phyloP scores from a whole-genome alignment of 441 rosid species.

The Lepidium campestre region DNA sequence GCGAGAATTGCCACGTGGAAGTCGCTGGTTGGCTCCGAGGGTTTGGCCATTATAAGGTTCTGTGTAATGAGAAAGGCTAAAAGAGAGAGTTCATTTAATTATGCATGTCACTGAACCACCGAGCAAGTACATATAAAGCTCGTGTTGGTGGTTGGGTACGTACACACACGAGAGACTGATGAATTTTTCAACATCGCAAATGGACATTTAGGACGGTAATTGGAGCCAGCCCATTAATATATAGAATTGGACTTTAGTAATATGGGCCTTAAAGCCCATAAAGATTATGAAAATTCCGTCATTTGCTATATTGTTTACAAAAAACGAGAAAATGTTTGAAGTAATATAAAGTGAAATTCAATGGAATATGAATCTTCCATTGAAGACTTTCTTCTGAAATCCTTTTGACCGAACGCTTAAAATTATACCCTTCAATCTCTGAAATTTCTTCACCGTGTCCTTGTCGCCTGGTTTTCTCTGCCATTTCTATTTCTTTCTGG shows the following conservation, averaged over 20 bases:
- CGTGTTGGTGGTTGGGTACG: too few species aligned
- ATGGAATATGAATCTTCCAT: slow-evolving; percentile 11
- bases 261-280: not conserved
- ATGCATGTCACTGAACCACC: too few species aligned
- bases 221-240: too few species aligned
- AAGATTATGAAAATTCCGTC: not conserved
- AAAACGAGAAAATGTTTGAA: not conserved
- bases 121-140: too few species aligned
- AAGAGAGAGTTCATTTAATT: too few species aligned
- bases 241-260: too few species aligned
- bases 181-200: too few species aligned
- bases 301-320: not conserved
- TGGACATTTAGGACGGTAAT: too few species aligned
- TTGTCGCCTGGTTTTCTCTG: not conserved
- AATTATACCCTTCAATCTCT: not conserved
- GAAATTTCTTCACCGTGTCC: not conserved
- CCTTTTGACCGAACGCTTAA: slow-evolving; percentile 11
- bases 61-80: too few species aligned
- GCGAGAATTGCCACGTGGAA: slow-evolving; percentile 36
- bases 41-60: too few species aligned
- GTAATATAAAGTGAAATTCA: not conserved
- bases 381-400: slow-evolving; percentile 13
- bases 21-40: too few species aligned
- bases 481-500: not conserved
- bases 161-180: too few species aligned